Evolutionary conservation across 768 basidiomycete genomes (phyloP).

Genomic region (Auriscalpium microsporum): DNA sequence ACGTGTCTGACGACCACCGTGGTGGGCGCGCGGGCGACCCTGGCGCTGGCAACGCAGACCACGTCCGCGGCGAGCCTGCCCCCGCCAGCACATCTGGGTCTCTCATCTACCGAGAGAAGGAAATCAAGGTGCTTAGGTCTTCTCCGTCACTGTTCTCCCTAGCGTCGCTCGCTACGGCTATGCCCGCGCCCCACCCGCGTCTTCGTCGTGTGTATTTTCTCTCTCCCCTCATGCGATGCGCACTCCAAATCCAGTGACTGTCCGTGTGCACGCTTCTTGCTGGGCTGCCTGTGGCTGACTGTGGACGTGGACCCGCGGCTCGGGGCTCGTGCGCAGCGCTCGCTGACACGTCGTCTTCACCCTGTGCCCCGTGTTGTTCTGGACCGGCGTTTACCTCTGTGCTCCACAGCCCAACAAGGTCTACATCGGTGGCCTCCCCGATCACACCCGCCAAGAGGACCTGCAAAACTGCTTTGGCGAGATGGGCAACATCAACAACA

Average conservation of each 20-base stretch:
- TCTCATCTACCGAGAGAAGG: slow-evolving; percentile 50
- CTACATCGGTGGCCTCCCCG: slow-evolving; percentile 85
- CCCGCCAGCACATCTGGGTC: slow-evolving; percentile 9
- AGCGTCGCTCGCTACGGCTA: neutral
- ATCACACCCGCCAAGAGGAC: slow-evolving; percentile 80
- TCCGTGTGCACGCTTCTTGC: too few species aligned
- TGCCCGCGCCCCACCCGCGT: too few species aligned
- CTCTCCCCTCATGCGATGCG: too few species aligned
- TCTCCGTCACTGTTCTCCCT: slow-evolving; percentile 23
- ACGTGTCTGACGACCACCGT: slow-evolving; percentile 12
- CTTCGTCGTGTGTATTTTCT: too few species aligned
- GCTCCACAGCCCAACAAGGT: slow-evolving; percentile 86
- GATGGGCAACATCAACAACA: slow-evolving; percentile 64
- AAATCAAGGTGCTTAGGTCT: slow-evolving; percentile 84
- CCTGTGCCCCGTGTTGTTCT: slow-evolving; percentile 29
- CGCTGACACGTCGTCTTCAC: slow-evolving; percentile 31
- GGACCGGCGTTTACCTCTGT: slow-evolving; percentile 53
- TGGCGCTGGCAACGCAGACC: slow-evolving; percentile 7
- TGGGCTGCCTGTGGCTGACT: slow-evolving; percentile 2
- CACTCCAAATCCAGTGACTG: too few species aligned
- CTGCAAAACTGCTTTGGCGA: slow-evolving; percentile 81
- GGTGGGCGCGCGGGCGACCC: slow-evolving; percentile 4
- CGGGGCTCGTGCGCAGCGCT: slow-evolving; percentile 35
- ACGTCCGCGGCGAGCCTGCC: slow-evolving; percentile 14
- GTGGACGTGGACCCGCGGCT: slow-evolving; percentile 20